Base-by-base conservation (phyloP, 805 yeast species). In the Starmerella bombicola region DNA sequence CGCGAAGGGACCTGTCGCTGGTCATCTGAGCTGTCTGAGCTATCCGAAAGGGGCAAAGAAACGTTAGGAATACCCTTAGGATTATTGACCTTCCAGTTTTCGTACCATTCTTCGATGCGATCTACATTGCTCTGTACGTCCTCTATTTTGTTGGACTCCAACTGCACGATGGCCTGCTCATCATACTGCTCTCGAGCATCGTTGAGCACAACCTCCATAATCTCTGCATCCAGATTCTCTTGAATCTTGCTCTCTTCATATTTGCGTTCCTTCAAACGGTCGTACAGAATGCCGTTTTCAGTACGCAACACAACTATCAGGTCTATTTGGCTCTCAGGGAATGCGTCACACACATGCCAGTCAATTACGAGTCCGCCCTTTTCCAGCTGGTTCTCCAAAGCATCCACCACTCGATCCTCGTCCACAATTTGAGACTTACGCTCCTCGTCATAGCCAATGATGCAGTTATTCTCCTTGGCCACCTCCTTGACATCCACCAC, bases 331-430 rank as follows among this genome's bases (percentile, higher is more conserved):
- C 93, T 66, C 57, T 85, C 97, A 1, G 97, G 97, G 56, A 91
- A 88, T 17, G 83, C 73, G 55, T 91, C 98, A 62, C 94, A 84
- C 33, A 88, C 91, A 58, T 91, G 99, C 98, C 98, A 91, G 60
- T 91, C 99, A 10, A 91, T 69, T 7, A 91, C 66, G n/a, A 70
- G 68, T 1, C 93, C 94, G n/a, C 99, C 99, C 48, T 74, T 66
- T 39, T 78, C 79, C 36, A 86, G 65, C 30, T 78, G 71, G 5
- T 78, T 77, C 58, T 86, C 95, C 37, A 91, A 61, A 19, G 73
- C 73, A 58, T 91, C 97, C 43, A 85, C 61, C 12, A 88, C 65
- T 50, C 75, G 78, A 55, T 91, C 97, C 54, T 88, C 98, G 61
- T 91, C 95, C 4, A 88, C 95, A 30, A 88, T 82, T 37, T 78